Evolutionary conservation across 2,329 filamentous ascomycete species (phyloP).

Genomic region (Teratosphaeria epicoccoides): DNA sequence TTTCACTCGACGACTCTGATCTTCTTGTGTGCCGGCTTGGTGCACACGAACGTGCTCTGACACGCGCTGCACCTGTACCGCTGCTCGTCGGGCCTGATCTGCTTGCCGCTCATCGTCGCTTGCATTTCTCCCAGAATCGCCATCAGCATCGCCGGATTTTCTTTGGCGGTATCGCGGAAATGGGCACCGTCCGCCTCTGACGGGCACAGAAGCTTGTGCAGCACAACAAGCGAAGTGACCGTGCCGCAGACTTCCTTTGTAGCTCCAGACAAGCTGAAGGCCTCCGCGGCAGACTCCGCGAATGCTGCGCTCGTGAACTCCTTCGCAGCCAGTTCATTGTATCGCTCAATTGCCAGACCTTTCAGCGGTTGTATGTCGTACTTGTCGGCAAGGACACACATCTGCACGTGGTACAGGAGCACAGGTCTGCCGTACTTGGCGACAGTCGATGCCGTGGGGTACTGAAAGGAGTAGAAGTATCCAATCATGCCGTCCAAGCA

Average conservation of each 20-base stretch:
- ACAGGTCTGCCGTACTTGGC: background rate
- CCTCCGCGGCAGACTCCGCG: background rate
- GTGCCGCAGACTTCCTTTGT: background rate
- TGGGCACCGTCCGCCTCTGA: background rate
- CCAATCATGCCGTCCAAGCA: background rate
- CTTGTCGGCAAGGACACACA: slow-evolving; percentile 2
- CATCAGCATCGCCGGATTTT: background rate
- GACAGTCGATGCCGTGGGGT: background rate
- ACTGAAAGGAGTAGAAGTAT: background rate
- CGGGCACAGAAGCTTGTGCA: background rate
- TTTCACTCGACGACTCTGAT: too few relatives aligned
- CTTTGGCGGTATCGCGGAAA: background rate
- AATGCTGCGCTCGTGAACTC: background rate
- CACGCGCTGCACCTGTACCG: too few relatives aligned
- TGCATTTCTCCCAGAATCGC: background rate
- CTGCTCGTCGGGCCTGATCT: too few relatives aligned
- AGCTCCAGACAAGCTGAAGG: background rate
- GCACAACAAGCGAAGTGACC: background rate
- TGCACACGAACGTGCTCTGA: too few relatives aligned
- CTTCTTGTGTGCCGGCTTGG: too few relatives aligned
- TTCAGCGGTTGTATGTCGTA: slow-evolving; percentile 1
- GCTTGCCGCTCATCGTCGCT: too few relatives aligned
- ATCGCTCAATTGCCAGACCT: background rate
- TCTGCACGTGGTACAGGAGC: background rate
- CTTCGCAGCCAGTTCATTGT: background rate